phyloP scores from a whole-genome alignment of 2,329 filamentous ascomycete species.

The Sordariomycetes sp. region DNA sequence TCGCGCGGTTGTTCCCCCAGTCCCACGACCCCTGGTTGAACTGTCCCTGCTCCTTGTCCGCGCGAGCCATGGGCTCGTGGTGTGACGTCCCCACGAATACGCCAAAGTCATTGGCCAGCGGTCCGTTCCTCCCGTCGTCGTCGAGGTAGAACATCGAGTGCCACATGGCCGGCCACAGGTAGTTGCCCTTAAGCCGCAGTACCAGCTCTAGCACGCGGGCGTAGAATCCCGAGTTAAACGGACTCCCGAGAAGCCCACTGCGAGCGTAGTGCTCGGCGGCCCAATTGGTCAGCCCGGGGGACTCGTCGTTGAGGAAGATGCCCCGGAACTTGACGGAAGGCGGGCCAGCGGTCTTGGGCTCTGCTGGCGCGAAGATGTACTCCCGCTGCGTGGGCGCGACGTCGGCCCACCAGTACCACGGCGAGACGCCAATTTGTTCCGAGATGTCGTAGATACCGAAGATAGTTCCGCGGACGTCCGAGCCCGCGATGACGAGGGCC shows the following conservation, averaged over 20 bases:
- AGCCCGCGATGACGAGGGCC: conserved; percentile 44
- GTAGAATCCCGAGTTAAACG: conserved; percentile 39
- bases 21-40: conserved; percentile 54
- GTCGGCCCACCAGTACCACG: conserved; percentile 61
- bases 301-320: conserved; percentile 62
- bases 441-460: conserved; percentile 51
- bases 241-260: not conserved
- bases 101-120: conserved; percentile 59
- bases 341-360: conserved; percentile 43
- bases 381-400: conserved; percentile 38
- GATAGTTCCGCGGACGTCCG: conserved; percentile 47
- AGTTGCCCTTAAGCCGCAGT: conserved; percentile 60
- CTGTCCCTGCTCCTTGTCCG: conserved; percentile 42
- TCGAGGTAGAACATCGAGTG: conserved; percentile 62
- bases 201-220: conserved; percentile 59
- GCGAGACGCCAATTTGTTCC: conserved; percentile 55
- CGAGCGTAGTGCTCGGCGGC: conserved; percentile 22
- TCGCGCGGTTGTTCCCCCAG: conserved; percentile 58
- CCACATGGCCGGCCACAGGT: conserved; percentile 67
- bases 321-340: conserved; percentile 60
- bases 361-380: conserved; percentile 42
- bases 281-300: conserved; percentile 58
- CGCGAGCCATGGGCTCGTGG: conserved; percentile 59
- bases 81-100: conserved; percentile 65
- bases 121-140: conserved; percentile 58